These are phyloP conservation scores for Huiozyma naganishii DNA, from an alignment of 805 yeast species.

Conservation along the genomic window DNA sequence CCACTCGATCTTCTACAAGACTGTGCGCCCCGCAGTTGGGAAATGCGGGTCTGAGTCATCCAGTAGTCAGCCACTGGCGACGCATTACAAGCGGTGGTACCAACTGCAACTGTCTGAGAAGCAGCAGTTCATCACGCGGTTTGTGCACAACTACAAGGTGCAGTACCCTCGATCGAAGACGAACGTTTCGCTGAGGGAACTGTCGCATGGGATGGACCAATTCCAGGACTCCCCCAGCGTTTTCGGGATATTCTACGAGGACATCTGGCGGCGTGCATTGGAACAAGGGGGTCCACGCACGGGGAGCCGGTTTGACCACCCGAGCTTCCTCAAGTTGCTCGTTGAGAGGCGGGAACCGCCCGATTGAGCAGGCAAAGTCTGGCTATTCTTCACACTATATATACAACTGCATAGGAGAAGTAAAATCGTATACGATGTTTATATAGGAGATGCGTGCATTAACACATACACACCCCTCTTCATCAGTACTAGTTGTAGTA, in stretches of 20 bases:
- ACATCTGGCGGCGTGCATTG: slow-evolving; percentile 12
- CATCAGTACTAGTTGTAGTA: no score
- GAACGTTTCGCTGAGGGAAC: slow-evolving; percentile 19
- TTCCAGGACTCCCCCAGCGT: slow-evolving; percentile 23
- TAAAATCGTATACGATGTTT: background rate
- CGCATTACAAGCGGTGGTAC: slow-evolving; percentile 17
- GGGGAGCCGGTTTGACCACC: slow-evolving; percentile 4
- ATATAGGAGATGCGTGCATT: no score
- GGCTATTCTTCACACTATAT: no score
- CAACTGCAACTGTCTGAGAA: slow-evolving; percentile 16
- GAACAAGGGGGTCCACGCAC: background rate
- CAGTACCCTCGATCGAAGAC: slow-evolving; percentile 25
- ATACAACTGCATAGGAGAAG: background rate
- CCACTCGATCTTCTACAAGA: no score
- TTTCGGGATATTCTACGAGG: slow-evolving; percentile 26
- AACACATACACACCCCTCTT: no score
- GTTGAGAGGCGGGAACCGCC: background rate
- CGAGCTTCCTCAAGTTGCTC: slow-evolving; percentile 5
- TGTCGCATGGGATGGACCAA: slow-evolving; percentile 14
- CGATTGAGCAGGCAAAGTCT: no score
- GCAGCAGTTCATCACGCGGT: slow-evolving; percentile 17
- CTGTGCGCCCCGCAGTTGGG: no score
- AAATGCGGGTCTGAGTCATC: background rate
- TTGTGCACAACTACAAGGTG: slow-evolving; percentile 17
- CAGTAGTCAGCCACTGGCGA: background rate